Evolutionary conservation across 2,329 filamentous ascomycete species (phyloP).

Genomic region (Botrytis cinerea): DNA sequence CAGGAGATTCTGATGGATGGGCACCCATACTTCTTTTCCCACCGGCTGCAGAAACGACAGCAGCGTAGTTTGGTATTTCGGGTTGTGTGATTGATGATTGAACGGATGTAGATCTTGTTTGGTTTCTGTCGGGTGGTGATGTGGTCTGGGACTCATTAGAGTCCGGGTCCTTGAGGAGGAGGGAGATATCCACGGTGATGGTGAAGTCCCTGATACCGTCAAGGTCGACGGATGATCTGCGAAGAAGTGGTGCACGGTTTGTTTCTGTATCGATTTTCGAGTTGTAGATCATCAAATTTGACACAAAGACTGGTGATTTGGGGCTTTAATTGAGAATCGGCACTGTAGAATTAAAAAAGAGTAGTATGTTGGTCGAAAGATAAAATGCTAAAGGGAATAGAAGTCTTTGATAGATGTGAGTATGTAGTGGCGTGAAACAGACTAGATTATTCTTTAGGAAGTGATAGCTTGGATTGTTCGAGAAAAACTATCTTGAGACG

Average conservation of each 20-base stretch:
- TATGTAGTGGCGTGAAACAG: conserved; percentile 38
- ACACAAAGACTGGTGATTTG: conserved; percentile 29
- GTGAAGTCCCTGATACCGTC: conserved; percentile 45
- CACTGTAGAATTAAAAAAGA: conserved; percentile 25
- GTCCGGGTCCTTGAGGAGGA: conserved; percentile 76
- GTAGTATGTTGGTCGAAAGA: conserved; percentile 26
- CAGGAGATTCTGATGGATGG: conserved; percentile 65
- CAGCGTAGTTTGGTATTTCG: conserved; percentile 35
- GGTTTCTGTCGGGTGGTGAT: conserved; percentile 44
- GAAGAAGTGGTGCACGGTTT: conserved; percentile 30
- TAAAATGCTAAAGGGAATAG: conserved; percentile 29
- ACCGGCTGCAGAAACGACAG: conserved; percentile 35
- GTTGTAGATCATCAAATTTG: conserved; percentile 19
- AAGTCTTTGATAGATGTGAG: conserved; percentile 33
- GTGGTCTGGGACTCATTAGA: conserved; percentile 67
- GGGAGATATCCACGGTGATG: conserved; percentile 93
- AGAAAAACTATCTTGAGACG: conserved; percentile 40
- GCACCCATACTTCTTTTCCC: conserved; percentile 55
- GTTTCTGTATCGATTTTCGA: conserved; percentile 20
- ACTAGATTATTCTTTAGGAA: conserved; percentile 30
- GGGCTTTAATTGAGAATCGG: conserved; percentile 28
- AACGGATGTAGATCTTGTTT: conserved; percentile 36
- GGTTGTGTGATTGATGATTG: conserved; percentile 35
- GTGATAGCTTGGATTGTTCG: conserved; percentile 33
- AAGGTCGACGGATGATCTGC: conserved; percentile 42